These are phyloP conservation scores for Paracoccidioides lutzii DNA, from an alignment of 2,329 filamentous ascomycete species.

Conservation along the genomic window DNA sequence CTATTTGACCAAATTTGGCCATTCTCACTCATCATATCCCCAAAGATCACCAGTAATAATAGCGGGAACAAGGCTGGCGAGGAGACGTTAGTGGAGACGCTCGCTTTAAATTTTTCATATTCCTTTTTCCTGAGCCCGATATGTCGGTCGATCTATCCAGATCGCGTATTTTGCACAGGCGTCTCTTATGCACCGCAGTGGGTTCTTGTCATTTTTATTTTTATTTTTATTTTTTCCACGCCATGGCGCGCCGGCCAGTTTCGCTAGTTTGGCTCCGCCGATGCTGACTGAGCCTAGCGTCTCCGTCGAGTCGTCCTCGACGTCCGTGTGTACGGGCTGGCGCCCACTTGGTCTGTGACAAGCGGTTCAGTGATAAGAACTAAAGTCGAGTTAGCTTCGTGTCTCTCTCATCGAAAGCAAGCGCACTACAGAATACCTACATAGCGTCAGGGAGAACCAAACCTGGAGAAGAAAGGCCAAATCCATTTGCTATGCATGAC, in stretches of 20 bases:
- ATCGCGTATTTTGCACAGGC: slow-evolving; percentile 1
- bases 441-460: too few species aligned
- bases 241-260: too few species aligned
- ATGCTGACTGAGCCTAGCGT: neutral
- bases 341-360: too few species aligned
- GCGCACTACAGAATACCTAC: neutral
- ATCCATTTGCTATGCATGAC: too few species aligned
- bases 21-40: too few species aligned
- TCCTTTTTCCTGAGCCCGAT: neutral
- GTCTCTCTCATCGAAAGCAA: neutral
- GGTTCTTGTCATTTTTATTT: neutral
- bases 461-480: too few species aligned
- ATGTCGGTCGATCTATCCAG: slow-evolving; percentile 3
- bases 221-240: neutral
- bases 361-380: too few species aligned
- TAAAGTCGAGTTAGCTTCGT: too few species aligned
- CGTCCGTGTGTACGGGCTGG: too few species aligned
- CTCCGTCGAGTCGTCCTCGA: too few species aligned
- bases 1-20: too few species aligned
- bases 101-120: neutral
- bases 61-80: neutral
- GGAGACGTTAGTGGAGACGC: neutral
- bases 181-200: neutral
- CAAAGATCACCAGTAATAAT: too few species aligned
- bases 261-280: neutral